Evolutionary conservation across 2,329 filamentous ascomycete genomes (phyloP).

Genomic region (Penicillium frequentans): DNA sequence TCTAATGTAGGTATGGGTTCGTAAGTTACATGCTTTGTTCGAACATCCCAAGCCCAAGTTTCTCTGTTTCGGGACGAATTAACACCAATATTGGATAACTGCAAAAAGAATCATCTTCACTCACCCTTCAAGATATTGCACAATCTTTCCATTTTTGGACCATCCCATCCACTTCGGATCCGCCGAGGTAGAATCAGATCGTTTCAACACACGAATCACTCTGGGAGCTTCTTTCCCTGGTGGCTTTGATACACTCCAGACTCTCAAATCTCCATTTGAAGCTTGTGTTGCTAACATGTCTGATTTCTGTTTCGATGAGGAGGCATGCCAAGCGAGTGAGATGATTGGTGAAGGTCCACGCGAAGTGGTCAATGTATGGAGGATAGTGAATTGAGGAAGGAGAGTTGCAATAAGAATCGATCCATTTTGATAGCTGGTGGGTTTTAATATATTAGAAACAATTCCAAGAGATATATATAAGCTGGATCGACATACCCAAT

Average conservation of each 20-base stretch:
- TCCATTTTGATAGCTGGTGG: conserved; percentile 84
- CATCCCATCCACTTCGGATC: conserved; percentile 96
- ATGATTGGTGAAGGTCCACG: conserved; percentile 83
- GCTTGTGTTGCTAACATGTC: conserved; percentile 97
- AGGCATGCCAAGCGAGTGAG: conserved; percentile 90
- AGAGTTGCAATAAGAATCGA: conserved; percentile 87
- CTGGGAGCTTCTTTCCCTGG: conserved; percentile 73
- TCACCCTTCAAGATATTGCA: conserved; percentile 89
- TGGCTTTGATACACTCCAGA: conserved; percentile 93
- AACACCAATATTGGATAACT: not conserved
- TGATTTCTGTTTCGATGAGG: conserved; percentile 91
- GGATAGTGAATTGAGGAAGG: conserved; percentile 87
- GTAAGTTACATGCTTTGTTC: conserved; percentile 94
- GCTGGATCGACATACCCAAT: conserved; percentile 70
- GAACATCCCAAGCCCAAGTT: conserved; percentile 93
- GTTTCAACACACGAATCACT: conserved; percentile 82
- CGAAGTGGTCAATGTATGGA: conserved; percentile 87
- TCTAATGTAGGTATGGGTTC: conserved; percentile 84
- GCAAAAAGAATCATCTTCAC: conserved; percentile 36
- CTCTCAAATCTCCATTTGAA: conserved; percentile 83
- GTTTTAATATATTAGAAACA: not conserved
- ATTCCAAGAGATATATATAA: not conserved
- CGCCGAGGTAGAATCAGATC: conserved; percentile 68
- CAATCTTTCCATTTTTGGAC: conserved; percentile 96
- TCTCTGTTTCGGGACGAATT: conserved; percentile 56